Conservation (phyloP, 108 stramenopile species). For the Phaeodactylum tricornutum region DNA sequence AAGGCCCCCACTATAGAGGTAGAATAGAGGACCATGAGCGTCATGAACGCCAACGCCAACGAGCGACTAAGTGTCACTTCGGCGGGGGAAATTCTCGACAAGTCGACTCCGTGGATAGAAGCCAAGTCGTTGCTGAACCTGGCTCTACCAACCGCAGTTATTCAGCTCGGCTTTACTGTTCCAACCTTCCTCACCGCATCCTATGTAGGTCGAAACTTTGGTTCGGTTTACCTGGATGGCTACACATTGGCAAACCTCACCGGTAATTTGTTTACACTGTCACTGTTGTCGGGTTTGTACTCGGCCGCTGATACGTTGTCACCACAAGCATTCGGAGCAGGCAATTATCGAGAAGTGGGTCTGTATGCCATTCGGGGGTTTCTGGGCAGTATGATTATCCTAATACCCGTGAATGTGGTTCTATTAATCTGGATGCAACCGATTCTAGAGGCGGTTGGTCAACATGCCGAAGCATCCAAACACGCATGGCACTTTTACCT, state of each 20-base stretch:
- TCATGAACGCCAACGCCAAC: no score
- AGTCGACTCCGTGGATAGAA: conserved; percentile 4
- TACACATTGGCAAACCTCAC: conserved; percentile 31
- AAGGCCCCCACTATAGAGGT: no score
- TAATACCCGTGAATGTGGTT: conserved; percentile 19
- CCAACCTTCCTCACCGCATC: conserved; percentile 12
- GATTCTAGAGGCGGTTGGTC: conserved; percentile 10
- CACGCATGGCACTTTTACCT: conserved; percentile 21
- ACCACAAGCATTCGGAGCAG: conserved; percentile 34
- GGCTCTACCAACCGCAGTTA: conserved; percentile 20
- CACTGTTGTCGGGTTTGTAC: conserved; percentile 19
- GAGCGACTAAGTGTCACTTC: no score
- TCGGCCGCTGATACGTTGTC: conserved; percentile 27
- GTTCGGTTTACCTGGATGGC: conserved; percentile 18
- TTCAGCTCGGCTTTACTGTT: conserved; percentile 9
- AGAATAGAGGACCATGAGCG: no score
- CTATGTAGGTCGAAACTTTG: conserved; percentile 23
- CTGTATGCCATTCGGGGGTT: conserved; percentile 33
- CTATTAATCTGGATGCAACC: conserved; percentile 9
- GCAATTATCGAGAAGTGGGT: conserved; percentile 29
- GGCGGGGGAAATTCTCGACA: no score
- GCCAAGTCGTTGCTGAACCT: conserved; percentile 5
- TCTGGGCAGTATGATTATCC: conserved; percentile 8
- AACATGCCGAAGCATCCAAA: conserved; percentile 15
- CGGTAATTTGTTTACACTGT: conserved; percentile 19